A percentile compares a stretch with the other conserved stretches of the same genome.
Evolutionary conservation across 2,329 filamentous ascomycete species (phyloP).

Genomic region (Podosphaera leucotricha): DNA sequence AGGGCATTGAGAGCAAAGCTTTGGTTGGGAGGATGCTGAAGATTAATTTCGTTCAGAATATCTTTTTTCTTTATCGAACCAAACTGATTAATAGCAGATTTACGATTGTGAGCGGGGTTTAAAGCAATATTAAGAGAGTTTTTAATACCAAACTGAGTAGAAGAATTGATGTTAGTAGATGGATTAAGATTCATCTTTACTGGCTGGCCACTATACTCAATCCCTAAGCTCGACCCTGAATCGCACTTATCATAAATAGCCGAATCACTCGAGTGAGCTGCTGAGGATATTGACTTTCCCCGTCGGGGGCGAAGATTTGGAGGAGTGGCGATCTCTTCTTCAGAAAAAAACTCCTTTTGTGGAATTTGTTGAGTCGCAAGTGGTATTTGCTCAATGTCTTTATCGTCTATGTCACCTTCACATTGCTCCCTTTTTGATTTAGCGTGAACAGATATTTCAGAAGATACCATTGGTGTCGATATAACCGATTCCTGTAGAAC

Average conservation of each 20-base stretch:
- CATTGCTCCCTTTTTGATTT: neutral
- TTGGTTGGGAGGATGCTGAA: neutral
- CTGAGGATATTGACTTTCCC: neutral
- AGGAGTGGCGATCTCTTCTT: neutral
- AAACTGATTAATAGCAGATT: neutral
- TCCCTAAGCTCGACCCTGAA: neutral
- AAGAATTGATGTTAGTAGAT: neutral
- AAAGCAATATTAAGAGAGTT: neutral
- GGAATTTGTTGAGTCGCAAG: neutral
- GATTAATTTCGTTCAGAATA: neutral
- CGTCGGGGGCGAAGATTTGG: neutral
- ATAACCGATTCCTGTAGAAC: neutral
- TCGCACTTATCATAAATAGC: neutral
- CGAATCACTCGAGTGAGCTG: neutral
- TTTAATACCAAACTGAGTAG: neutral
- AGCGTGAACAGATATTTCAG: neutral
- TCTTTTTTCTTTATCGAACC: neutral
- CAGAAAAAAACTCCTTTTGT: neutral
- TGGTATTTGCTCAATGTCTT: neutral
- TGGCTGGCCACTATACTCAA: neutral
- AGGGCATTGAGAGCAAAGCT: neutral
- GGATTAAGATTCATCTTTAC: neutral
- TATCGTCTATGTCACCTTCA: neutral
- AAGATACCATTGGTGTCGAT: neutral
- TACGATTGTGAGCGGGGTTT: neutral